Evolutionary conservation across 805 yeast species (phyloP), one percentile per base, ranked within the genome.

Genomic region (Wickerhamomyces canadensis): DNA sequence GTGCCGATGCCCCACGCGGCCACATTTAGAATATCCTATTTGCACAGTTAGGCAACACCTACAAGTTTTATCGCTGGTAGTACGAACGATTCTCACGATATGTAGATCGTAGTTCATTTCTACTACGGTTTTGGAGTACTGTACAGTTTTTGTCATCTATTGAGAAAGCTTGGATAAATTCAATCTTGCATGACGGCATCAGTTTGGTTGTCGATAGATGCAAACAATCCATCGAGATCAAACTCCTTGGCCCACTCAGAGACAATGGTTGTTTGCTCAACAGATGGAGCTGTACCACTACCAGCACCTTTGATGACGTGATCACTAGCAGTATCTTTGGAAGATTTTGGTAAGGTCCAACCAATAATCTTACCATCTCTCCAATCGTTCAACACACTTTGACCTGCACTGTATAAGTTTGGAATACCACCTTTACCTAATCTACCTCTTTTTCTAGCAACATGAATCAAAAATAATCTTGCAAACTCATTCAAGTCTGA

Each of bases 291-390:
- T 29, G 50, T 42, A 9, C 76, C 55, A 21, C 49, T 34, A 4
- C 49, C 52, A 33, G 49, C 37, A 40, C 56, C 49, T 23, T 49
- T 48, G 18, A 47, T 55, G 14, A 48, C 46, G 22, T 52, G 48
- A 16, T 50, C 53, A 13, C 49, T 43, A 17, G 59, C 63, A 31
- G 60, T 54, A n/a, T 63, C 63, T 49, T 72, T 71, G 11, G 78
- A 68, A 24, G 71, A 67, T 31, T 65, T 81, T 35, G 96, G 95
- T 51, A 80, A 64, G 3, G 85, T 78, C 96, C 96, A 93, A 33
- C 97, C 95, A 38, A 81, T 63, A 52, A 93, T 78, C 58, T 93
- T 78, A 41, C 98, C 98, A 61, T 89, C 97, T 64, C 96, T 79
- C 98, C 98, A 93, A 64, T 93, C 98, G 52, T 76, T 86, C 55